Conservation (phyloP, 306 rosid genomes). For the Vachellia collinsii region DNA sequence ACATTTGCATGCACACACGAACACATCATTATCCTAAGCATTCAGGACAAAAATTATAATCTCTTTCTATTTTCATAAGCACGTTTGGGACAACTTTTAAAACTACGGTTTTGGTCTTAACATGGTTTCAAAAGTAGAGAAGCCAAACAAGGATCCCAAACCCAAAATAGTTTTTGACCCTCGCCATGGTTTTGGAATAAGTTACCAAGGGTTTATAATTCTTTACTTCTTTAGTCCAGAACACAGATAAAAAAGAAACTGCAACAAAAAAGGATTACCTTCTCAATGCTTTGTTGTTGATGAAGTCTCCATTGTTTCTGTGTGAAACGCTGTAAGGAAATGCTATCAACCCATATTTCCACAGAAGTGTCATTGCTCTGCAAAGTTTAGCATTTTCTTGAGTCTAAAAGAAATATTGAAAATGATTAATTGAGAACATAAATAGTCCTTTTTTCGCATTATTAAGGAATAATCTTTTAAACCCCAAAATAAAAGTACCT, state of each 20-base stretch:
- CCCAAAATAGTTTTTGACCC: no score
- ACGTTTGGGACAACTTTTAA: no score
- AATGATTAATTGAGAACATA: background rate
- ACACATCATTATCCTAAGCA: background rate
- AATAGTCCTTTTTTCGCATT: background rate
- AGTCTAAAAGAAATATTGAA: background rate
- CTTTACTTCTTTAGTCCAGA: background rate
- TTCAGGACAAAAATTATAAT: background rate
- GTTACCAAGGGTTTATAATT: background rate
- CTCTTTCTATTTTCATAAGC: background rate
- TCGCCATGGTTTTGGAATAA: no score
- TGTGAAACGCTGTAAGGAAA: conserved; percentile 62
- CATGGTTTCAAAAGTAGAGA: no score
- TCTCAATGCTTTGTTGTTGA: conserved; percentile 50
- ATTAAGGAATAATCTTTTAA: background rate
- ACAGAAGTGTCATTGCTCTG: conserved; percentile 56
- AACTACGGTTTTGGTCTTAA: no score
- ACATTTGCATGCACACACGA: no score
- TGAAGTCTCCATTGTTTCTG: conserved; percentile 52
- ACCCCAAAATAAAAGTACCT: conserved; percentile 45
- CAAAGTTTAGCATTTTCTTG: conserved; percentile 11
- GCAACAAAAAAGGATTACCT: conserved; percentile 31
- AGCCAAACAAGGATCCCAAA: no score
- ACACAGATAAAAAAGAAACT: background rate
- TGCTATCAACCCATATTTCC: conserved; percentile 59